Base-by-base conservation (phyloP, 192 early-diverging fungal species). In the Backusella mclennaniae region DNA sequence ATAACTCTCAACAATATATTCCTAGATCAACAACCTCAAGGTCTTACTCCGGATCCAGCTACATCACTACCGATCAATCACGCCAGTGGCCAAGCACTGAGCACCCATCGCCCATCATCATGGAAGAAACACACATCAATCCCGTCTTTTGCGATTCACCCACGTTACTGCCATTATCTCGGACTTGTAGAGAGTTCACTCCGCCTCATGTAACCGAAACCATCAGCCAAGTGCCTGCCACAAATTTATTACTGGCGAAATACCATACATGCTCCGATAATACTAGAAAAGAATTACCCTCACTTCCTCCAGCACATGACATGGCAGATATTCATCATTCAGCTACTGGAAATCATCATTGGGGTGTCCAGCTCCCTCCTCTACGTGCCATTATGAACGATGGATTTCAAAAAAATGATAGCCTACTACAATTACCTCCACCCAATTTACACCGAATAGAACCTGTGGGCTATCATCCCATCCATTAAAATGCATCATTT, bases 291-390 rank as follows among this genome's bases (percentile, higher is more conserved):
- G 38, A 66, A 17, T 2, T 19, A 1, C 21, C 23, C 3, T n/a
- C 52, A 35, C 39, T 39, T 36, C 52, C 52, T 35, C 52, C 76
- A 67, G 29, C 59, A 11, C 17, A 23, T 53, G 35, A 11, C 1
- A 35, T 68, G 8, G 11, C 66, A 31, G 56, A 67, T 67, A 49
- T 66, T 15, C 52, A 59, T 15, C 52, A 66, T 19, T 21, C 44
- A 26, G n/a, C 76, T 31, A 67, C 67, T 38, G 38, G 31, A 31
- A 41, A 73, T 23, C n/a, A 71, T 5, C 8, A 23, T 11, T 74
- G 77, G 77, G 72, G 72, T 36, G 31, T 73, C 1, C 59, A 44
- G 12, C 17, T 78, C 6, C 77, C 77, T 42, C 77, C 77, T 19
- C 46, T 78, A 36, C 73, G 49, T 11, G 42, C 26, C 12, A 78